Evolutionary conservation across 257 asterid species (phyloP), one percentile per base, ranked within the genome.

Genomic region (Nicotiana paniculata): DNA sequence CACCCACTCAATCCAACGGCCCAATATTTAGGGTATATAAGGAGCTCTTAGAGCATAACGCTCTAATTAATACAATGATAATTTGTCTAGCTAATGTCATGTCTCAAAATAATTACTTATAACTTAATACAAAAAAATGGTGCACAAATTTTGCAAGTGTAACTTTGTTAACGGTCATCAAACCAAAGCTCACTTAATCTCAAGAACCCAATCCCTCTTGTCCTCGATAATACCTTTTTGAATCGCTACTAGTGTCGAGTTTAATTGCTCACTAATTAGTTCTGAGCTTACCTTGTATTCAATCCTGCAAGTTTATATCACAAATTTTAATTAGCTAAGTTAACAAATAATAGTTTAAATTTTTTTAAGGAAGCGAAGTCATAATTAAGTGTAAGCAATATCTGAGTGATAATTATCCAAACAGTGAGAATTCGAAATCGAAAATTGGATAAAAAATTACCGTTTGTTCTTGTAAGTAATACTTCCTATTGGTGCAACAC

Each of bases 401-500:
- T 53, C 18, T 3, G 18, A 13, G 6, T 5, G 18, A 54, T 54
- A 54, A 54, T 54, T 54, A 54, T 13, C 6, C 7, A 9, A 54
- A 2, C 0, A 16, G n/a, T 17, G 61, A 54, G 61, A 54, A 21
- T 46, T 46, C 9, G 24, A 54, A 21, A 72, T 46, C 9, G 24
- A 24, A 72, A 72, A 72, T 72, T 46, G 24, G 0, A 72, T 72
- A 6, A 12, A 48, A 72, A 48, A 48, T 75, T 83, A 93, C 98
- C 92, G 89, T 76, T 87, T 88, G 67, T 89, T 92, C 85, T 86
- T 77, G 88, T 90, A 89, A 0, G 97, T 87, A 26, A 93, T 81
- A 48, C 93, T 95, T 66, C 98, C 99, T 39, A 93, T 95, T 0
- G 92, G 88, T 35, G 93, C 93, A 89, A 95, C 92, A 48, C 91